These are phyloP conservation scores for Beverwykella pulmonaria DNA, from an alignment of 495 filamentous ascomycete genomes.

Conservation along the genomic window DNA sequence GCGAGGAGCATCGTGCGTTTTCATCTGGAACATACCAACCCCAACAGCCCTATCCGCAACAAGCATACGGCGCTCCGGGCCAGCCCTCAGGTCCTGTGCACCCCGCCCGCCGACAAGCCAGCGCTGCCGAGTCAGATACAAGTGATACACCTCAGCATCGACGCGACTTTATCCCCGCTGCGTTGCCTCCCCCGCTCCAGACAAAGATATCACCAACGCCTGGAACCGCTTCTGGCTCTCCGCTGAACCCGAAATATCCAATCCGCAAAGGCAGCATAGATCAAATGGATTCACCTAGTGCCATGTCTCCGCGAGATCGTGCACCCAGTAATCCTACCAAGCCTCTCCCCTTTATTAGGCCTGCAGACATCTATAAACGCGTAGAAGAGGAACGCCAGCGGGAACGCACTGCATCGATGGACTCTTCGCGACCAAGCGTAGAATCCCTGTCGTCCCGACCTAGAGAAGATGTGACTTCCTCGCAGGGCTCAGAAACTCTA, in stretches of 20 bases:
- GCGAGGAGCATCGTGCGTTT: slow-evolving; percentile 49
- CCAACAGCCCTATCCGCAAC: slow-evolving; percentile 10
- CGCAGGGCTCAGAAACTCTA: slow-evolving; percentile 32
- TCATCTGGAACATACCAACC: slow-evolving; percentile 21
- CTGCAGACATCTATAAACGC: slow-evolving; percentile 78
- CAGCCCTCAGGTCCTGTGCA: background rate
- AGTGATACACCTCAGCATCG: slow-evolving; percentile 39
- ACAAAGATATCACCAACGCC: slow-evolving; percentile 37
- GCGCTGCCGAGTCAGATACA: slow-evolving; percentile 34
- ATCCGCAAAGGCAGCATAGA: slow-evolving; percentile 65
- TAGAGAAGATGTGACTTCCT: slow-evolving; percentile 21
- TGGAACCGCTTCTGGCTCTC: slow-evolving; percentile 15
- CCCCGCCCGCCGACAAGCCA: slow-evolving; percentile 21
- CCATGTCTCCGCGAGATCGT: slow-evolving; percentile 31
- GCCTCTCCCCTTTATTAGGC: slow-evolving; percentile 66
- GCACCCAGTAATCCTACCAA: slow-evolving; percentile 47
- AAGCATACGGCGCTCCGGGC: slow-evolving; percentile 3
- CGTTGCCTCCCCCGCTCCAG: slow-evolving; percentile 43
- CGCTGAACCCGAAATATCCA: slow-evolving; percentile 48
- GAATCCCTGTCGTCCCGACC: slow-evolving; percentile 36
- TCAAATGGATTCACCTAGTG: slow-evolving; percentile 40
- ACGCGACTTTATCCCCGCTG: slow-evolving; percentile 47
- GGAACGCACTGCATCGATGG: slow-evolving; percentile 55
- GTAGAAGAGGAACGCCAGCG: slow-evolving; percentile 67
- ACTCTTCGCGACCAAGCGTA: slow-evolving; percentile 50